phyloP scores from a whole-genome alignment of 257 asterid species.

The Misopates orontium region DNA sequence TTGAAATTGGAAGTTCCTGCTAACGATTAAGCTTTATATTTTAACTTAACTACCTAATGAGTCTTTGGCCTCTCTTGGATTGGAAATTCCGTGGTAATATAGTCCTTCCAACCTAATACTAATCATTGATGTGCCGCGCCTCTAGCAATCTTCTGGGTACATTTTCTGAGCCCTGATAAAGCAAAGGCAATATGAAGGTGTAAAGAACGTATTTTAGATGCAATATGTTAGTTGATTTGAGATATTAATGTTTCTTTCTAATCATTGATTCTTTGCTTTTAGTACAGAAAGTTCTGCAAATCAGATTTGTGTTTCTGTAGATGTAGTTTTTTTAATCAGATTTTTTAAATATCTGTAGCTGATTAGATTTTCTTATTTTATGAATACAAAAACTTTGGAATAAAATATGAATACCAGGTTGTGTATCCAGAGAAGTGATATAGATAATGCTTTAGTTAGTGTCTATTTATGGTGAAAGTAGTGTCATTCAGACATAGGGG shows the following conservation, averaged over 20 bases:
- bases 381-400: too few relatives aligned
- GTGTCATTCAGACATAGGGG: not conserved
- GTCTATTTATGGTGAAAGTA: not conserved
- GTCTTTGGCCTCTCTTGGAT: not conserved
- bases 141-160: too few relatives aligned
- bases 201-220: too few relatives aligned
- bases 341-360: not conserved
- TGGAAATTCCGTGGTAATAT: slow-evolving; percentile 4
- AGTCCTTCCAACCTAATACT: slow-evolving; percentile 3
- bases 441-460: not conserved
- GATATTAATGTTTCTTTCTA: not conserved
- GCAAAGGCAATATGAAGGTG: too few relatives aligned
- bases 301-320: too few relatives aligned
- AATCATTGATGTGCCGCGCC: not conserved
- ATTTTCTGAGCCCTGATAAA: too few relatives aligned
- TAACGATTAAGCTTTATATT: not conserved
- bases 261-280: too few relatives aligned
- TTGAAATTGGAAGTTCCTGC: not conserved
- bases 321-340: too few relatives aligned
- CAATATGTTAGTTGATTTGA: too few relatives aligned
- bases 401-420: too few relatives aligned
- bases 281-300: too few relatives aligned
- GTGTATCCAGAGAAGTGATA: slow-evolving; percentile 8
- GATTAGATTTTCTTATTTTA: too few relatives aligned
- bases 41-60: slow-evolving; percentile 4